Percentiles rank a stretch among this genome's conserved stretches.
Conservation (phyloP, 345 rosid genomes). For the Carallia pectinifolia region DNA sequence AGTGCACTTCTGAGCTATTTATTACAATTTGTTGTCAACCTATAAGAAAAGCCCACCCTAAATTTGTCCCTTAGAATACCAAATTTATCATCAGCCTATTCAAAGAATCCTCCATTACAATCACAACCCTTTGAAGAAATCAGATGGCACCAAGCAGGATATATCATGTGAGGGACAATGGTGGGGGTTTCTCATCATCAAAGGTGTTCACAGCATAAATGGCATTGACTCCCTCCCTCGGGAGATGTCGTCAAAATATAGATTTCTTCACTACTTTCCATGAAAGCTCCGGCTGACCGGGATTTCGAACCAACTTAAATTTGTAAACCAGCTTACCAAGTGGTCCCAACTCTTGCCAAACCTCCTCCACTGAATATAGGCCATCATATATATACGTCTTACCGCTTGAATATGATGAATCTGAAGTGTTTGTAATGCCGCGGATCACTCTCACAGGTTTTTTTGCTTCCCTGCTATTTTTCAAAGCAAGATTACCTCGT, state of each 20-base stretch:
- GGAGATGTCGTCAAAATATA: slow-evolving; percentile 58
- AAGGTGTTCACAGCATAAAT: slow-evolving; percentile 69
- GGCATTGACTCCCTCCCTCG: slow-evolving; percentile 62
- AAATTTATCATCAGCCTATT: slow-evolving; percentile 28
- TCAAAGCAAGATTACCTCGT: slow-evolving; percentile 71
- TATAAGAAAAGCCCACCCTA: slow-evolving; percentile 42
- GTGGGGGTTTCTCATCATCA: slow-evolving; percentile 67
- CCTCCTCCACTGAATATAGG: slow-evolving; percentile 55
- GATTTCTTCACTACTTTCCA: slow-evolving; percentile 66
- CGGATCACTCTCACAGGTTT: slow-evolving; percentile 74
- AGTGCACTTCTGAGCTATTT: slow-evolving; percentile 19
- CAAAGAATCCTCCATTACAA: slow-evolving; percentile 55
- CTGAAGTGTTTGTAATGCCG: slow-evolving; percentile 49
- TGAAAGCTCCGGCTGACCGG: slow-evolving; percentile 77
- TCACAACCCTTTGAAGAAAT: slow-evolving; percentile 51
- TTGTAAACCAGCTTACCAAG: slow-evolving; percentile 68
- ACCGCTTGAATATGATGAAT: slow-evolving; percentile 31
- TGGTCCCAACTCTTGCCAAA: slow-evolving; percentile 53
- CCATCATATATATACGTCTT: slow-evolving; percentile 67
- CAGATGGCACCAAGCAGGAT: slow-evolving; percentile 53
- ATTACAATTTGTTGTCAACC: slow-evolving; percentile 46
- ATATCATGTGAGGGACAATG: slow-evolving; percentile 44
- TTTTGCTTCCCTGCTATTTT: slow-evolving; percentile 42
- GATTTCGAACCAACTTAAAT: slow-evolving; percentile 54
- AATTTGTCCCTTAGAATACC: slow-evolving; percentile 35